A percentile compares a stretch with the other conserved stretches of the same genome.
Evolutionary conservation across 2,329 filamentous ascomycete genomes (phyloP).

Genomic region (Mollisia scopiformis): DNA sequence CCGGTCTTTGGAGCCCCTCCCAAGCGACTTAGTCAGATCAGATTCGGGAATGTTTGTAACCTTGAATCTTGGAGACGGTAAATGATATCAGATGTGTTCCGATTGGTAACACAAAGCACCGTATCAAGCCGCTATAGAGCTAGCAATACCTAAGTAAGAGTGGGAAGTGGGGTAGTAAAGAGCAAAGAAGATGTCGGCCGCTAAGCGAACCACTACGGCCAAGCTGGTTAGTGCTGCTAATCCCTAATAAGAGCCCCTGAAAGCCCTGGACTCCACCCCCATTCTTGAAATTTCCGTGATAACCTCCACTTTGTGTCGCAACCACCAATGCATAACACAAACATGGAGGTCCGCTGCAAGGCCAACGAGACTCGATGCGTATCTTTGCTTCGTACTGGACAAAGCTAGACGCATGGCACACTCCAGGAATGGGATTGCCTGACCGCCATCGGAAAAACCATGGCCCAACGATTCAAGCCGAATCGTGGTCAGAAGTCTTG

Average conservation of each 20-base stretch:
- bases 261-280: slow-evolving; percentile 1
- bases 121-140: not conserved
- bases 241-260: not conserved
- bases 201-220: not conserved
- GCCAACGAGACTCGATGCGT: not conserved
- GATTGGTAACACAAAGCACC: not conserved
- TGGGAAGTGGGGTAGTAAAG: slow-evolving; percentile 1
- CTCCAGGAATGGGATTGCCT: slow-evolving; percentile 2
- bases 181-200: not conserved
- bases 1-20: not conserved
- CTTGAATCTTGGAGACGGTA: not conserved
- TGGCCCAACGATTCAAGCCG: not conserved
- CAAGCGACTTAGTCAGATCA: not conserved
- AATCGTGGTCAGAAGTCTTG: not conserved
- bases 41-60: not conserved
- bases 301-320: not conserved
- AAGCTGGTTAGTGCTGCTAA: not conserved
- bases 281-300: not conserved
- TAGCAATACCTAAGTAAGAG: not conserved
- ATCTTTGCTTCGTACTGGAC: not conserved
- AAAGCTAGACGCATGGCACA: not conserved
- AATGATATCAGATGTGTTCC: not conserved
- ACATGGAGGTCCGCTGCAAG: not conserved
- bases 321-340: not conserved
- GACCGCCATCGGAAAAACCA: not conserved